Evolutionary conservation across 352 stramenopile species (phyloP).

Genomic region (Pseudoperonospora humuli): DNA sequence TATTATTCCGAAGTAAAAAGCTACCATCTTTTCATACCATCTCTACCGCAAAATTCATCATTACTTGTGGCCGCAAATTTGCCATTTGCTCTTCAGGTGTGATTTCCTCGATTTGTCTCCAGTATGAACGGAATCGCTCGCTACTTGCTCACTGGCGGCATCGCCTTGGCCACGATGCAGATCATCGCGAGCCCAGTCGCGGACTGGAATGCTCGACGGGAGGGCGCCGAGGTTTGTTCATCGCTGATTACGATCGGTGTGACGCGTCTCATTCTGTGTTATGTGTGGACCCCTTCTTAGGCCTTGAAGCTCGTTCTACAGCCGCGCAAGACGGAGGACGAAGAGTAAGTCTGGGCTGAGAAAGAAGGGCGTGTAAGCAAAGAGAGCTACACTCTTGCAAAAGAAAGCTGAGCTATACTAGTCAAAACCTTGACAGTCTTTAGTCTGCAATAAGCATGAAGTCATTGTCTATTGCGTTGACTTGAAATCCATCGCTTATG

Average conservation of each 20-base stretch:
- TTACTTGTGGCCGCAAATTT: too few species aligned
- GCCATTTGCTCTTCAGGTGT: too few species aligned
- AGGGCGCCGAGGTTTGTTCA: slow-evolving; percentile 40
- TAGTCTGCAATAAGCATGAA: slow-evolving; percentile 10
- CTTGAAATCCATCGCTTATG: too few species aligned
- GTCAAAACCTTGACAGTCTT: background rate
- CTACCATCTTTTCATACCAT: too few species aligned
- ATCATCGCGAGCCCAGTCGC: slow-evolving; percentile 53
- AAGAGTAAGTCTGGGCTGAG: slow-evolving; percentile 32
- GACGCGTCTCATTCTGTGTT: background rate
- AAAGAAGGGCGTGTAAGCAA: background rate
- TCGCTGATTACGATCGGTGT: background rate
- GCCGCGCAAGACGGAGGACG: slow-evolving; percentile 35
- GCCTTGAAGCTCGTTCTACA: slow-evolving; percentile 58
- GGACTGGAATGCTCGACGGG: slow-evolving; percentile 72
- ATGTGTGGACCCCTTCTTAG: slow-evolving; percentile 11
- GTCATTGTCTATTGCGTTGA: too few species aligned
- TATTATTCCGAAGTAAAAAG: too few species aligned
- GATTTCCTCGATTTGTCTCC: too few species aligned
- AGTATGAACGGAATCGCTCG: slow-evolving; percentile 69
- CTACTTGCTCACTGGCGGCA: slow-evolving; percentile 59
- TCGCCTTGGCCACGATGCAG: slow-evolving; percentile 64
- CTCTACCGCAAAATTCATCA: too few species aligned
- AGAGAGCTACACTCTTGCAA: background rate
- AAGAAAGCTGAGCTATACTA: background rate